A percentile compares a stretch with the other conserved stretches of the same genome.
These are phyloP conservation scores for Penicillium flavigenum DNA, from an alignment of 495 filamentous ascomycete species.

Conservation along the genomic window DNA sequence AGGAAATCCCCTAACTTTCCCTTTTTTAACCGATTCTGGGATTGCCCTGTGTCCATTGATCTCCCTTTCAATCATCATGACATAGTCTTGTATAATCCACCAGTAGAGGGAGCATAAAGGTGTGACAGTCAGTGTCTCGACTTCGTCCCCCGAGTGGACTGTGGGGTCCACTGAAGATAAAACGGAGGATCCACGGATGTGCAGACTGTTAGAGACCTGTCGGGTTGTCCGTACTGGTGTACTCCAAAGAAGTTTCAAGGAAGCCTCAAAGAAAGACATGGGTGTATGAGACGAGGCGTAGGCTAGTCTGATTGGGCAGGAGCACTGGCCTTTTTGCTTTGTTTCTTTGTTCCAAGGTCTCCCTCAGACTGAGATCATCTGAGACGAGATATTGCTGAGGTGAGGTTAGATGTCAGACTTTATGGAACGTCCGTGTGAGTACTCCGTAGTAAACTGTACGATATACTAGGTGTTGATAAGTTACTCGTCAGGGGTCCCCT, in stretches of 20 bases:
- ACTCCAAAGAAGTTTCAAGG: slow-evolving; percentile 1
- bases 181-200: slow-evolving; percentile 9
- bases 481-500: neutral
- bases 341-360: neutral
- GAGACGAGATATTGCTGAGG: slow-evolving; percentile 6
- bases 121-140: slow-evolving; percentile 5
- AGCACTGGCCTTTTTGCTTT: neutral
- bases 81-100: neutral
- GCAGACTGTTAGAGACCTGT: neutral
- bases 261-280: slow-evolving; percentile 1
- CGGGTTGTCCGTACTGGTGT: neutral
- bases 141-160: neutral
- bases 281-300: neutral
- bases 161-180: slow-evolving; percentile 3
- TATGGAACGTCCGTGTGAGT: neutral
- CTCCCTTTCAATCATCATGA: neutral
- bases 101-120: neutral
- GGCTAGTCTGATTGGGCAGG: neutral
- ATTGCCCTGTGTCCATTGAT: neutral
- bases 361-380: neutral
- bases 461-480: neutral
- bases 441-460: neutral
- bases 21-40: neutral
- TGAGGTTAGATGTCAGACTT: slow-evolving; percentile 3
- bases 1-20: neutral